These are phyloP conservation scores for Backusella tarrabulga DNA, from an alignment of 192 early-diverging fungal genomes.

Conservation along the genomic window DNA sequence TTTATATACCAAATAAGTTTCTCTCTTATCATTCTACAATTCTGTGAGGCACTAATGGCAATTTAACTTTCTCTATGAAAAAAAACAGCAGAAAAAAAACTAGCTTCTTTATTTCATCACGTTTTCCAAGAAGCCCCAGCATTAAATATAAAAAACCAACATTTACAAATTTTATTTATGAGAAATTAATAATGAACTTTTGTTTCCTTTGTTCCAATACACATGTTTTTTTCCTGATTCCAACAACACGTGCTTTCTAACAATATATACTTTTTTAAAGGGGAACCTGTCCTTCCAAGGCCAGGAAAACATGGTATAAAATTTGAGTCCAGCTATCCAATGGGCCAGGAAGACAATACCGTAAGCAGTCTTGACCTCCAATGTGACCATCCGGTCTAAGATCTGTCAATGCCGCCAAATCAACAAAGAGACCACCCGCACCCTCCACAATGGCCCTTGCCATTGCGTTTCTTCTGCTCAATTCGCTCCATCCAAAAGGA, in stretches of 20 bases:
- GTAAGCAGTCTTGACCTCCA: constrained; percentile 52
- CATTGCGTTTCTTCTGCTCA: constrained; percentile 46
- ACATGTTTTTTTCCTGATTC: neutral
- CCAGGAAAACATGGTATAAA: constrained; percentile 32
- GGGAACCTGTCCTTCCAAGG: constrained; percentile 1
- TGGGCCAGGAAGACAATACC: constrained; percentile 56
- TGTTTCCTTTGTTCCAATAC: neutral
- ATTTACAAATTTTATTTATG: neutral
- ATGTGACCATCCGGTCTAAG: constrained; percentile 50
- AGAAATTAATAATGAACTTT: neutral
- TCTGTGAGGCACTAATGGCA: no score
- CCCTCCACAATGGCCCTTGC: constrained; percentile 48
- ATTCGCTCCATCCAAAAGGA: constrained; percentile 37
- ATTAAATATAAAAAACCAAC: neutral
- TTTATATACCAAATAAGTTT: no score
- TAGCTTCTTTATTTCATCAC: no score
- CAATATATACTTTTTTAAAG: neutral
- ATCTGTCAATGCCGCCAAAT: constrained; percentile 44
- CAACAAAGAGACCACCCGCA: constrained; percentile 49
- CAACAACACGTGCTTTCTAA: constrained; percentile 1
- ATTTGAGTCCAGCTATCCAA: constrained; percentile 46
- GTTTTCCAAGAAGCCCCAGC: no score
- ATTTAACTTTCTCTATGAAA: no score
- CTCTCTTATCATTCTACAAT: no score
- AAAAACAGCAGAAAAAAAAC: no score